Evolutionary conservation across 768 basidiomycete genomes (phyloP), one percentile per base, ranked within the genome.

Genomic region (Agaricus subrufescens): DNA sequence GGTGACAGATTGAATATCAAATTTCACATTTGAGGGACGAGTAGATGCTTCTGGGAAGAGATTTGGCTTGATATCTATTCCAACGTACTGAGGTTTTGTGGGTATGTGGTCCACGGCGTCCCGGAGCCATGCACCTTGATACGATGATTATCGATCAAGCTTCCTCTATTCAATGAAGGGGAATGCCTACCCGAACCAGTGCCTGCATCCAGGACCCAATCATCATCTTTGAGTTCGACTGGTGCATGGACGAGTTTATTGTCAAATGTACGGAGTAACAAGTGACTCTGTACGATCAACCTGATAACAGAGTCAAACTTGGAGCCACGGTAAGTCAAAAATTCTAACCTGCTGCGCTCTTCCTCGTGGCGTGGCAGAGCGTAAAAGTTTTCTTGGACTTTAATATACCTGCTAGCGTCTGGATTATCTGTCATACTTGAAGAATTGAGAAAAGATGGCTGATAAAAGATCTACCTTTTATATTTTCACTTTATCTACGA

Each of bases 361-460:
- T 46, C 45, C 34, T 54, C 52, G 19, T 54, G 44, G 31, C 46
- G 52, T 26, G 52, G 52, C 25, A 54, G 45, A 14, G 34, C 37
- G 19, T 54, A 54, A 19, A 19, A 19, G 19, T 19, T 19, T 19
- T 19, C 19, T 19, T 19, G 19, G 19, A 19, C 19, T 19, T 19
- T 19, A 19, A 19, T 19, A 19, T 19, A 19, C 19, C 19, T 19
- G 19, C 19, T 19, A 19, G 19, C 19, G 19, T 19, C 19, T 19
- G 19, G 19, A 19, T 19, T 19, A 19, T 19, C 19, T 19, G 19
- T 19, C 19, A 19, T 19, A 19, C 19, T 19, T 19, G 19, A 19
- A 19, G 19, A 19, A 19, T 19, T 19, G 19, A 19, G 19, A 19
- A 19, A 19, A 19, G 19, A 19, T 19, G 19, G 19, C 19, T 19